Evolutionary conservation across 148 eudicot species (phyloP), one percentile per base, ranked within the genome.

Genomic region (Cornus suecica): DNA sequence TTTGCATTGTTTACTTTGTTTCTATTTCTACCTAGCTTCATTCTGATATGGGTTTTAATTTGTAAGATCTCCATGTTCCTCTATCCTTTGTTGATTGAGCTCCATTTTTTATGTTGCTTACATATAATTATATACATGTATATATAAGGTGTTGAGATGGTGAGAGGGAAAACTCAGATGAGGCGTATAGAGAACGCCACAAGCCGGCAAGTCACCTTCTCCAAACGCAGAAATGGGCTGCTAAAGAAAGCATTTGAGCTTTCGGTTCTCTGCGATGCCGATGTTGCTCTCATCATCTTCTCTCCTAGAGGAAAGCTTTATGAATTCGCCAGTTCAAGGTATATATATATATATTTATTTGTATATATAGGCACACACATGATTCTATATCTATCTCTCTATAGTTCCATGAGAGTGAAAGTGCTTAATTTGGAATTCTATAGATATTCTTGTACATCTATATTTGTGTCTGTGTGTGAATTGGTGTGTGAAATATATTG

Each of bases 241-340:
- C 37, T 87, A 75, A 87, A 87, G 77, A 83, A 87, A 72, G 90
- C 90, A 0, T 87, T 82, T 73, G 90, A 87, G 70, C 83, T 87
- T 15, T 84, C 87, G 0, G 87, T 87, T 70, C 90, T 87, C 14
- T 87, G 90, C 75, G 90, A 87, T 70, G 90, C 90, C 78, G 81
- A 87, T 74, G 86, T 87, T 76, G 86, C 81, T 73, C 85, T 87
- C 65, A 82, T 87, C 52, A 78, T 87, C 58, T 87, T 87, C 79
- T 87, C 90, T 64, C 84, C 90, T 0, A 75, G 84, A 70, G 90
- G 90, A 51, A 87, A 83, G 30, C 88, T 87, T 24, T 78, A 85
- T 76, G 88, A 87, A 85, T 87, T 87, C 71, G 80, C 88, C 18
- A 87, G 88, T 29, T 81, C 84, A 25, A 87, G 90, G 90, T 87